phyloP scores from a whole-genome alignment of 805 yeast genomes.

The Nakazawaea ishiwadae region DNA sequence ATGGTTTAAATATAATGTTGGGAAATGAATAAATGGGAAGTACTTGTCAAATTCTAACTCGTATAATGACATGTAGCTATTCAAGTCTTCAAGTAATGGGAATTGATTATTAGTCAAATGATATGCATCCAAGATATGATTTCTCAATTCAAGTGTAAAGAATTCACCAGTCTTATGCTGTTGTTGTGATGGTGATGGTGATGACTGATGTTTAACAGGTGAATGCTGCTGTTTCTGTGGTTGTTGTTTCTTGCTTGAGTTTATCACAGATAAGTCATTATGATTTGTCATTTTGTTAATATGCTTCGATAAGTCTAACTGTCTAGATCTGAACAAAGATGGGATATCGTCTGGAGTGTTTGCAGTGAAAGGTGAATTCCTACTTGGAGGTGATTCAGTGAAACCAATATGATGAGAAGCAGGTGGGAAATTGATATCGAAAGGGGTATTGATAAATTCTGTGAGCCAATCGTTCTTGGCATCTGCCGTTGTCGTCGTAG shows the following conservation, averaged over 20 bases:
- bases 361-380: slow-evolving; percentile 10
- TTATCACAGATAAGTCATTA: too few relatives aligned
- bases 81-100: slow-evolving; percentile 73
- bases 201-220: not conserved
- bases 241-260: too few relatives aligned
- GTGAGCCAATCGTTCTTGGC: slow-evolving; percentile 56
- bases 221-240: too few relatives aligned
- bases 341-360: slow-evolving; percentile 42
- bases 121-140: slow-evolving; percentile 48
- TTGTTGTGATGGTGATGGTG: not conserved
- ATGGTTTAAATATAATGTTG: slow-evolving; percentile 45
- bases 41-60: slow-evolving; percentile 75
- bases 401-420: slow-evolving; percentile 60
- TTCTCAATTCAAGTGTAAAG: slow-evolving; percentile 48
- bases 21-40: slow-evolving; percentile 80
- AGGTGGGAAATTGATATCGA: slow-evolving; percentile 47
- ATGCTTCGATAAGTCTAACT: slow-evolving; percentile 58
- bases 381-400: slow-evolving; percentile 28
- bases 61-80: slow-evolving; percentile 69
- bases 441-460: slow-evolving; percentile 65
- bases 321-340: slow-evolving; percentile 59
- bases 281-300: too few relatives aligned
- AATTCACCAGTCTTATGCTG: slow-evolving; percentile 20
- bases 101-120: slow-evolving; percentile 55
- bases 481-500: too few relatives aligned